Base-by-base conservation (phyloP, 225 moss, liverwort and hornwort species). In the Pseudoscleropodium purum region DNA sequence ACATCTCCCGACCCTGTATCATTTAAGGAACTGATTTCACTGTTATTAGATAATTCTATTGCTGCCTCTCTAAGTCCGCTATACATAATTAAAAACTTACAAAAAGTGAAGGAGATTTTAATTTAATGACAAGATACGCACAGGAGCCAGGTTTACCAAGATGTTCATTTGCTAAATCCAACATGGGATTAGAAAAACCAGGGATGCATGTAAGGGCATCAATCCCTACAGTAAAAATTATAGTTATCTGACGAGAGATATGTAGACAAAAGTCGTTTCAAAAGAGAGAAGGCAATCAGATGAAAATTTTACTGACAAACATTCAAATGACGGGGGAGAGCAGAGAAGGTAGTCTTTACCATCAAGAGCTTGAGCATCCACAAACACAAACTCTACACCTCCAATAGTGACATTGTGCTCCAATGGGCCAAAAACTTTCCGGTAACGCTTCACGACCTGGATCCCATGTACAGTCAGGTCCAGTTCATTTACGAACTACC, bases 311-410 rank as follows among this genome's bases (percentile, higher is more conserved):
- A n/a, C 33, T 68, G 25, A 69, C 15, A 49, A 90, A 39, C 36
- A 66, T 82, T 86, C 41, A 79, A 73, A 79, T 61, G 75, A 84
- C 8, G 66, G 68, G 59, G 62, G 37, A 31, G 75, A 29, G 54
- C 67, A 88, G 72, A 89, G 84, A 64, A 90, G 56, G 84, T 63
- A 68, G 87, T 89, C 85, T 64, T 94, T 94, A 97, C 96, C 96
- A 96, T 94, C 95, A 87, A 95, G 94, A 85, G 94, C 94, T 91
- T 95, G 95, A 61, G 96, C 94, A 95, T 96, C 95, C 78, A 95
- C 95, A 88, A 96, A 97, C 61, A 97, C 89, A 87, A 97, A 95
- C 89, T 97, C 95, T 57, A 93, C 92, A 80, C 94, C 90, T 90
- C 96, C 96, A 82, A 96, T 91, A 72, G 87, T 91, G 82, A 91